Conservation (phyloP, 148 eudicot genomes). For the Rhododendron henanense region DNA sequence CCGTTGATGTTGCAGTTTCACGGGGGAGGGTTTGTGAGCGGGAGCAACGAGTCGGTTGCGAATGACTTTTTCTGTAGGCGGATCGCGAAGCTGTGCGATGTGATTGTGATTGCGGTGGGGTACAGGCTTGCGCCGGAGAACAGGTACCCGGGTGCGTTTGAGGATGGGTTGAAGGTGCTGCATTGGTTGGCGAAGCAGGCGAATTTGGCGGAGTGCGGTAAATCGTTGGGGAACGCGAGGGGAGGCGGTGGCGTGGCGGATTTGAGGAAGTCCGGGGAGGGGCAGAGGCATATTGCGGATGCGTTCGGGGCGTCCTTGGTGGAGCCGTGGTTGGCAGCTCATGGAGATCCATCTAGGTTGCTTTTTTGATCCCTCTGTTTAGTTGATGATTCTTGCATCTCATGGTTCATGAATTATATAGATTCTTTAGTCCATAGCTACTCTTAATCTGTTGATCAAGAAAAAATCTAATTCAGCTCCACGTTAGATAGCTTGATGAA, state of each 20-base stretch:
- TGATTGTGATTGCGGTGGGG: conserved; percentile 79
- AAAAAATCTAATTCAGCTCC: too few species aligned
- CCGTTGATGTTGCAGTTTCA: conserved; percentile 94
- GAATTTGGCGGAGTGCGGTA: conserved; percentile 86
- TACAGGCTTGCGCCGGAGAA: conserved; percentile 92
- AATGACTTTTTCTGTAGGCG: conserved; percentile 84
- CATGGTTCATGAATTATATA: background rate
- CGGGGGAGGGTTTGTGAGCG: conserved; percentile 94
- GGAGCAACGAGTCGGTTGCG: conserved; percentile 81
- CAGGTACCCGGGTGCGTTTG: conserved; percentile 84
- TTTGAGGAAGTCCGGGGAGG: conserved; percentile 52
- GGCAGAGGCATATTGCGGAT: conserved; percentile 57
- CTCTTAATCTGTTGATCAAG: background rate
- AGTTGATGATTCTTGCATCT: background rate
- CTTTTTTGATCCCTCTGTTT: conserved; percentile 6
- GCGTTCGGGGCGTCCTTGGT: conserved; percentile 89
- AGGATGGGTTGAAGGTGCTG: conserved; percentile 87
- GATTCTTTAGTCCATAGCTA: background rate
- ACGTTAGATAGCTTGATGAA: background rate
- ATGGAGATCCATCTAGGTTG: conserved; percentile 87
- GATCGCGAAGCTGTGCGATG: conserved; percentile 80
- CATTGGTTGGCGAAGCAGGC: conserved; percentile 91
- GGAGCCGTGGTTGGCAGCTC: conserved; percentile 99
- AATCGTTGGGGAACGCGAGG: conserved; percentile 42
- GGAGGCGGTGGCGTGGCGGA: conserved; percentile 47